These are phyloP conservation scores for Selenicereus undatus DNA, from an alignment of 148 eudicot species.

Conservation along the genomic window DNA sequence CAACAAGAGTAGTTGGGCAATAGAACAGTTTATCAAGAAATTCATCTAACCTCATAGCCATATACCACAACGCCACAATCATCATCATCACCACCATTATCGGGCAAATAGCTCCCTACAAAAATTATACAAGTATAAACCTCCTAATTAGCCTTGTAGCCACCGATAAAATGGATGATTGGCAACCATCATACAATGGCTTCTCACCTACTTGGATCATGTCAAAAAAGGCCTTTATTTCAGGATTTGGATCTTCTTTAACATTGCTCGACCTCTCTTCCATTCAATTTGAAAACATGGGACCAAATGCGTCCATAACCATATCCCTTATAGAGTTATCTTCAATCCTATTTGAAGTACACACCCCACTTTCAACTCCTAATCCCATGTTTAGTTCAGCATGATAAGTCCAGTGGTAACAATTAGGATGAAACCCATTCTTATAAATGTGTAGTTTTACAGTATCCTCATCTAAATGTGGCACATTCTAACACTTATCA, in stretches of 20 bases:
- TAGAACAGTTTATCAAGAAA: neutral
- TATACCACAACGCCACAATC: too few relatives aligned
- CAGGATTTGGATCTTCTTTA: too few relatives aligned
- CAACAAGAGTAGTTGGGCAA: neutral
- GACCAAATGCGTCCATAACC: neutral
- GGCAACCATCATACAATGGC: slow-evolving; percentile 5
- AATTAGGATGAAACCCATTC: too few relatives aligned
- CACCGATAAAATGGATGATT: neutral
- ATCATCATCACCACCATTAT: too few relatives aligned
- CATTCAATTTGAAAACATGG: too few relatives aligned
- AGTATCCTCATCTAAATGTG: too few relatives aligned
- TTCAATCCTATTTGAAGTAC: too few relatives aligned
- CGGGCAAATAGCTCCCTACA: neutral
- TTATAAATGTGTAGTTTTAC: too few relatives aligned
- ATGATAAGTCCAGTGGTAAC: too few relatives aligned
- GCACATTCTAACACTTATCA: too few relatives aligned
- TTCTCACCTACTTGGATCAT: neutral
- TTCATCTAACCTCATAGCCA: neutral
- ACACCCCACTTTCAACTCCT: too few relatives aligned
- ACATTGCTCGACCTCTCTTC: neutral
- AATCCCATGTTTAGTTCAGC: too few relatives aligned
- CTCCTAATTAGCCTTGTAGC: neutral
- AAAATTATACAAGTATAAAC: neutral
- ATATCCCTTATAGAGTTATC: neutral
- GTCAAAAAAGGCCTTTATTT: neutral